These are phyloP conservation scores for Penicillium sp. DNA, from an alignment of 2,329 filamentous ascomycete genomes.

Conservation along the genomic window DNA sequence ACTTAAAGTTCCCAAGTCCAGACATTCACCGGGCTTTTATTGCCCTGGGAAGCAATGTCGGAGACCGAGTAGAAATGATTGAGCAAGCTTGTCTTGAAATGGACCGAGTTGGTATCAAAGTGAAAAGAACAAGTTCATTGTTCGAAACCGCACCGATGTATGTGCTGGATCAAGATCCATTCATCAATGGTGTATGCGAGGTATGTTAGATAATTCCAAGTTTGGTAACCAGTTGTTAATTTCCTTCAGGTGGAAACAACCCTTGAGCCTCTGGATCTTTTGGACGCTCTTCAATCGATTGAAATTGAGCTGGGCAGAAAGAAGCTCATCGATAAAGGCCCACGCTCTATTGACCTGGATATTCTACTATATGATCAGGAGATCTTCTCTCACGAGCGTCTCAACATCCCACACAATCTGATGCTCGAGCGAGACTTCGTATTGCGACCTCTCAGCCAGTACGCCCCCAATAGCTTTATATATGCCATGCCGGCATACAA, in stretches of 20 bases:
- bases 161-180: conserved; percentile 80
- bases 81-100: conserved; percentile 79
- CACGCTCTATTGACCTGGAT: conserved; percentile 90
- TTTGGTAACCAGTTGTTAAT: not conserved
- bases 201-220: conserved; percentile 51
- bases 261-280: conserved; percentile 69
- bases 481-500: not conserved
- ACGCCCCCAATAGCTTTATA: conserved; percentile 11
- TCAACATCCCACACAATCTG: conserved; percentile 79
- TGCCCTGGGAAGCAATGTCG: conserved; percentile 89
- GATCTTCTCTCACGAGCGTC: conserved; percentile 64
- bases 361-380: conserved; percentile 78
- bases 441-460: conserved; percentile 71
- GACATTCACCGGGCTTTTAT: conserved; percentile 63
- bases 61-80: conserved; percentile 80
- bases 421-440: conserved; percentile 95
- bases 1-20: conserved; percentile 2
- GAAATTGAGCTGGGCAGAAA: conserved; percentile 75
- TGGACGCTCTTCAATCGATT: conserved; percentile 80
- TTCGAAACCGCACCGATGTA: conserved; percentile 99
- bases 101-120: conserved; percentile 67
- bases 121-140: conserved; percentile 78
- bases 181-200: conserved; percentile 91
- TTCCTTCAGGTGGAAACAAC: conserved; percentile 70
- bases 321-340: conserved; percentile 89